Percentiles rank a stretch among this genome's conserved stretches.
Conservation (phyloP, 2,329 filamentous ascomycete genomes). For the Fusarium austroafricanum region DNA sequence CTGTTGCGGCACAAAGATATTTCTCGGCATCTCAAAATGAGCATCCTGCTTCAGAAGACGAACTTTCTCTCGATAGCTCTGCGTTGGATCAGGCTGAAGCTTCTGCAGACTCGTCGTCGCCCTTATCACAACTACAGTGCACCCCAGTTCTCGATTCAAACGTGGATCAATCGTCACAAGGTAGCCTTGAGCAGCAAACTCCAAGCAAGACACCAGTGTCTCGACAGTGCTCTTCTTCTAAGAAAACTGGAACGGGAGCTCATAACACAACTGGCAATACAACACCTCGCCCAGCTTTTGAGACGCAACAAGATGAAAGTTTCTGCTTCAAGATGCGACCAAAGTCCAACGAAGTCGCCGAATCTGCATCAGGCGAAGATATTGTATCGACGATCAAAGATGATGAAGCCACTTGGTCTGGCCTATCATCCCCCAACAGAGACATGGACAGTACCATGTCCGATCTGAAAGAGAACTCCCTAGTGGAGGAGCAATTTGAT, state of each 20-base stretch:
- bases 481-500: not conserved
- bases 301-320: conserved; percentile 51
- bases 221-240: not conserved
- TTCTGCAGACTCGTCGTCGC: conserved; percentile 44
- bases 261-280: not conserved
- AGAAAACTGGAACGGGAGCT: too few species aligned
- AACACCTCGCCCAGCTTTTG: conserved; percentile 11
- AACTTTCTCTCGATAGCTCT: conserved; percentile 24
- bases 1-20: not conserved
- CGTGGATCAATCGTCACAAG: conserved; percentile 15
- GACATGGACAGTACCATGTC: conserved; percentile 5
- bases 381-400: not conserved
- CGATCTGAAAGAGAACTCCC: not conserved
- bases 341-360: not conserved
- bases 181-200: conserved; percentile 11
- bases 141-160: conserved; percentile 9
- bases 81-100: conserved; percentile 33
- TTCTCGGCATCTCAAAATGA: not conserved
- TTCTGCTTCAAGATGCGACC: conserved; percentile 48
- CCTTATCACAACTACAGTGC: conserved; percentile 43
- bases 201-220: conserved; percentile 3
- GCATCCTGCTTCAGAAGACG: conserved; percentile 25
- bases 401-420: conserved; percentile 37
- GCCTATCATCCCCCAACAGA: conserved; percentile 22
- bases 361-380: not conserved